A percentile compares a stretch with the other conserved stretches of the same genome.
phyloP scores from a whole-genome alignment of 768 basidiomycete genomes.

The Trametes coccinea region DNA sequence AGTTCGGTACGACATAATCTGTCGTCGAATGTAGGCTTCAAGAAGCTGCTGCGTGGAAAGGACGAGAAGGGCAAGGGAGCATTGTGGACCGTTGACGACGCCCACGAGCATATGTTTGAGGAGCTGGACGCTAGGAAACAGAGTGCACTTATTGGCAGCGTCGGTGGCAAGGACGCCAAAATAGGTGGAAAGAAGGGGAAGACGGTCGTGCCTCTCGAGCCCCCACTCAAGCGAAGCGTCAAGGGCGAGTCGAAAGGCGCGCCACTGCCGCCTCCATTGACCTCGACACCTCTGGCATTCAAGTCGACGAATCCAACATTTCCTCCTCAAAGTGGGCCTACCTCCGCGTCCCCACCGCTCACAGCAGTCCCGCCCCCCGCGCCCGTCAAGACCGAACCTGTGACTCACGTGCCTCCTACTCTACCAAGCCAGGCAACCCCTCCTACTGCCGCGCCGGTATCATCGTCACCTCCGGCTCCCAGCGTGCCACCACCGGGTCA shows the following conservation, averaged over 20 bases:
- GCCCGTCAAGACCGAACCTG: slow-evolving; percentile 30
- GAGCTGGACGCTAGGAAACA: slow-evolving; percentile 63
- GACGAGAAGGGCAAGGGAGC: slow-evolving; percentile 90
- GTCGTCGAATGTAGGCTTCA: slow-evolving; percentile 89
- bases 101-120: slow-evolving; percentile 64
- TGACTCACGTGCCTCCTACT: slow-evolving; percentile 15
- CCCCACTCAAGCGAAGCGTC: slow-evolving; percentile 67
- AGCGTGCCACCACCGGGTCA: slow-evolving; percentile 5
- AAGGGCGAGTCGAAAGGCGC: slow-evolving; percentile 61
- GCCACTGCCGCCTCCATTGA: slow-evolving; percentile 67
- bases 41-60: slow-evolving; percentile 83
- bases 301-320: slow-evolving; percentile 35
- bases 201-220: slow-evolving; percentile 49
- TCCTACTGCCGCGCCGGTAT: slow-evolving; percentile 6
- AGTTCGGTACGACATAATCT: slow-evolving; percentile 94
- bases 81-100: slow-evolving; percentile 89
- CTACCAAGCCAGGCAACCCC: slow-evolving; percentile 9
- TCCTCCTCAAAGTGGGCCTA: background rate
- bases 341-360: slow-evolving; percentile 9
- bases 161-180: slow-evolving; percentile 42
- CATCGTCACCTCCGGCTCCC: slow-evolving; percentile 8
- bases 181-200: slow-evolving; percentile 61
- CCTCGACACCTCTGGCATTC: slow-evolving; percentile 59
- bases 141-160: slow-evolving; percentile 34
- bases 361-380: slow-evolving; percentile 10